Conservation (phyloP, 139 green algal species). For the Closterium sp. region DNA sequence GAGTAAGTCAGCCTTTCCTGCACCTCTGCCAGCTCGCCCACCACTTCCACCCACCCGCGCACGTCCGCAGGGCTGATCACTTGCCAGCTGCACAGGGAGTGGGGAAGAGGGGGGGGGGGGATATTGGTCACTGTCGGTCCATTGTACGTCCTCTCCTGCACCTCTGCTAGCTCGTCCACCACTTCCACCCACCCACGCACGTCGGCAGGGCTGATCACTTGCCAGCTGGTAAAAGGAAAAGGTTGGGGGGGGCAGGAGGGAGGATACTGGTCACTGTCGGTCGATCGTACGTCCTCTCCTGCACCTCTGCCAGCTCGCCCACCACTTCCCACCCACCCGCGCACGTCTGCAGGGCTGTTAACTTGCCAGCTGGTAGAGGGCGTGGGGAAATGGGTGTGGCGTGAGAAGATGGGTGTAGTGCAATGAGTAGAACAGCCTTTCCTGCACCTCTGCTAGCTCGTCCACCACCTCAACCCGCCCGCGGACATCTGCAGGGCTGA, state of each 20-base stretch:
- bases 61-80: constrained; percentile 54
- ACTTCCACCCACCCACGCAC: constrained; percentile 55
- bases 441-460: constrained; percentile 57
- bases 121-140: no score
- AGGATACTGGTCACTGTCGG: constrained; percentile 71
- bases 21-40: no score
- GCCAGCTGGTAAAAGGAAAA: no score
- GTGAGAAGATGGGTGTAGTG: no score
- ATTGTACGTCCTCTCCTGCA: no score
- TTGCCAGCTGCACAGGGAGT: constrained; percentile 59
- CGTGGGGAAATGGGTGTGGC: no score
- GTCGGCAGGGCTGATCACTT: constrained; percentile 57
- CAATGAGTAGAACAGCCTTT: no score
- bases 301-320: constrained; percentile 56
- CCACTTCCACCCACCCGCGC: constrained; percentile 55
- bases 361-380: constrained; percentile 67
- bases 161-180: no score
- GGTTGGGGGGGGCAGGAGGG: no score
- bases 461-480: constrained; percentile 59
- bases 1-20: no score
- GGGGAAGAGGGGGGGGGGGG: neutral
- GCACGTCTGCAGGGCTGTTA: constrained; percentile 46
- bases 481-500: constrained; percentile 41
- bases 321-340: constrained; percentile 60
- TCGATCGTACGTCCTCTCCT: constrained; percentile 43